Percentiles rank a stretch among this genome's conserved stretches.
These are phyloP conservation scores for Amniculicola lignicola DNA, from an alignment of 495 filamentous ascomycete species.

Conservation along the genomic window DNA sequence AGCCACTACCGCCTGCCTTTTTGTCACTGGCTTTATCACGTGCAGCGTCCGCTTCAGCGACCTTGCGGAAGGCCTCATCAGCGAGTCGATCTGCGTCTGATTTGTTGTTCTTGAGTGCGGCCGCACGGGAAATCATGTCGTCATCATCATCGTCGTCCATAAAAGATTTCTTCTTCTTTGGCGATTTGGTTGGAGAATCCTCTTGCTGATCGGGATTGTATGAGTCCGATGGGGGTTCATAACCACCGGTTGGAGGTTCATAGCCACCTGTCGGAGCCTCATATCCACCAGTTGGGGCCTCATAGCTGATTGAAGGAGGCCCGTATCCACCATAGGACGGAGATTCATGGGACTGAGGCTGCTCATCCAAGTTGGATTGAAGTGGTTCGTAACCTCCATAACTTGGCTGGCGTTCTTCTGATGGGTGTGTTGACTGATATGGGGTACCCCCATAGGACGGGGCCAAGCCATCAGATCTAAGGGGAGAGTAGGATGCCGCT, in stretches of 20 bases:
- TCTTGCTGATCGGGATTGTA: constrained; percentile 49
- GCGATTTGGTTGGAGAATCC: constrained; percentile 42
- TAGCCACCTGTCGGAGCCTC: constrained; percentile 40
- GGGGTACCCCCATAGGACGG: constrained; percentile 22
- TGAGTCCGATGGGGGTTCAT: constrained; percentile 39
- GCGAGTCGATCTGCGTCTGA: constrained; percentile 53
- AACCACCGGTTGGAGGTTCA: constrained; percentile 47
- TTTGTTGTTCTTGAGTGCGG: constrained; percentile 49
- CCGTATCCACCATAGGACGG: too few relatives aligned
- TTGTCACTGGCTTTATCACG: constrained; percentile 30
- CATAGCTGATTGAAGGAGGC: constrained; percentile 39
- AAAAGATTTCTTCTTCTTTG: constrained; percentile 71
- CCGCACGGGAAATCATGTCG: constrained; percentile 51
- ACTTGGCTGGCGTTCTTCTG: constrained; percentile 15
- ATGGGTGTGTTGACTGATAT: constrained; percentile 31
- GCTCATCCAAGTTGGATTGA: constrained; percentile 43
- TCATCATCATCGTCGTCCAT: constrained; percentile 75
- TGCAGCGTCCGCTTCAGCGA: constrained; percentile 77
- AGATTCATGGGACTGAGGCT: constrained; percentile 47
- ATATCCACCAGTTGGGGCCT: constrained; percentile 44
- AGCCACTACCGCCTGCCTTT: constrained; percentile 54
- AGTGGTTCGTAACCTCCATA: constrained; percentile 20
- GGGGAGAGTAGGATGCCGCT: constrained; percentile 14
- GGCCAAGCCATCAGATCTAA: not conserved
- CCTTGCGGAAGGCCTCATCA: constrained; percentile 76